Evolutionary conservation across 2,329 filamentous ascomycete species (phyloP).

Genomic region (Chaetomiaceae sp.): DNA sequence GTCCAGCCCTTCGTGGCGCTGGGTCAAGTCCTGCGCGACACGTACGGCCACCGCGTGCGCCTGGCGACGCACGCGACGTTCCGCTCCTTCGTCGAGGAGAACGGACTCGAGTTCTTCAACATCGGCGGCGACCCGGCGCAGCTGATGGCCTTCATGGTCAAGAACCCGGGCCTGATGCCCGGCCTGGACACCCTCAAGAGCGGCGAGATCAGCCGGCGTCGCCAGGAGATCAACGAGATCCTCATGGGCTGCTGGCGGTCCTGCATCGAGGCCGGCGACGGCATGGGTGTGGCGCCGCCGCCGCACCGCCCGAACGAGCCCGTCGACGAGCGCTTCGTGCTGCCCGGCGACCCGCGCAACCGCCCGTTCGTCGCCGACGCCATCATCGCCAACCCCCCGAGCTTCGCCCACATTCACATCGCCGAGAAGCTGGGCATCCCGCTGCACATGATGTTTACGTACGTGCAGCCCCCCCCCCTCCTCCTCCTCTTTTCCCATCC

Average conservation of each 20-base stretch:
- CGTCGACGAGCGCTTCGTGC: constrained; percentile 41
- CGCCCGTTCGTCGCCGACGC: constrained; percentile 76
- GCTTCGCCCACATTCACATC: constrained; percentile 69
- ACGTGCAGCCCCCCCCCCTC: too few relatives aligned
- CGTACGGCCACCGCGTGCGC: constrained; percentile 64
- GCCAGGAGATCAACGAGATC: constrained; percentile 70
- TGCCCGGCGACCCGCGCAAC: constrained; percentile 36
- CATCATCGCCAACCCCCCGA: constrained; percentile 73
- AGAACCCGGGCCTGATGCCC: constrained; percentile 80
- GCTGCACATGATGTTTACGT: constrained; percentile 86
- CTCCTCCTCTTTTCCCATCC: too few relatives aligned
- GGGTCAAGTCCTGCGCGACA: constrained; percentile 57
- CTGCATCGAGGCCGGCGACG: constrained; percentile 73
- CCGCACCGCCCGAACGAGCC: constrained; percentile 43
- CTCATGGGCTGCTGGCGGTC: constrained; percentile 82
- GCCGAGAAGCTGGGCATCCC: constrained; percentile 71
- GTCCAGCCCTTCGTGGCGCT: constrained; percentile 71
- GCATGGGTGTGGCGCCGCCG: constrained; percentile 43
- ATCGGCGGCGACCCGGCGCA: constrained; percentile 71
- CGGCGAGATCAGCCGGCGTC: constrained; percentile 69
- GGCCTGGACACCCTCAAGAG: constrained; percentile 69
- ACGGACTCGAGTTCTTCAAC: constrained; percentile 67
- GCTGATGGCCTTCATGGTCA: constrained; percentile 87
- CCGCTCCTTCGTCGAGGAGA: constrained; percentile 60
- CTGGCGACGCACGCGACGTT: constrained; percentile 69